Evolutionary conservation across 441 rosid genomes (phyloP).

Genomic region (Metrosideros polymorpha): DNA sequence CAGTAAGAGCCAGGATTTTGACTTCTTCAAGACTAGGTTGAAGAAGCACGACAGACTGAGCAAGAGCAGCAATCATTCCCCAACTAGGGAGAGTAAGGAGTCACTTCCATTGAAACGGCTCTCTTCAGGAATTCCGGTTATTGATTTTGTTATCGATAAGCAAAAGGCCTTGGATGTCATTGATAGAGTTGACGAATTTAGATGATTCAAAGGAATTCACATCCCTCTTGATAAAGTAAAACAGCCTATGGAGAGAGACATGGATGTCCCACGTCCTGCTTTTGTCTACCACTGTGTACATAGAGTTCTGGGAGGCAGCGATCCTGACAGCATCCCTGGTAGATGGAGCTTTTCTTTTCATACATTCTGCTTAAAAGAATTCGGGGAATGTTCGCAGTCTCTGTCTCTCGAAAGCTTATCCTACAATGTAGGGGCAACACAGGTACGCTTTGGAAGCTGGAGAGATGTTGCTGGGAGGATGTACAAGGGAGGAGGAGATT

Average conservation of each 20-base stretch:
- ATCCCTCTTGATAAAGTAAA: not conserved
- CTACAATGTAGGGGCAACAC: not conserved
- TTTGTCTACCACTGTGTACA: not conserved
- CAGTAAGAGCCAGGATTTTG: conserved; percentile 58
- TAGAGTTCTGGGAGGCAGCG: not conserved
- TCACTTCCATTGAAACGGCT: conserved; percentile 23
- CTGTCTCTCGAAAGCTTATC: not conserved
- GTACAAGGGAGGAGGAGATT: not conserved
- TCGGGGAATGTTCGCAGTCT: not conserved
- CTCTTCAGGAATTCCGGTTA: conserved; percentile 32
- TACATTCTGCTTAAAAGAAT: not conserved
- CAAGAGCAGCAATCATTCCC: conserved; percentile 37
- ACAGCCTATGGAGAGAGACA: not conserved
- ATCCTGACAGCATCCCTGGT: not conserved
- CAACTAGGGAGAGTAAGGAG: conserved; percentile 26
- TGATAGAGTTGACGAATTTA: conserved; percentile 38
- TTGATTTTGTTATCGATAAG: conserved; percentile 36
- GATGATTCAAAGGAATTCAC: conserved; percentile 1
- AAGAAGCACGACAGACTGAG: conserved; percentile 41
- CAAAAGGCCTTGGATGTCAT: conserved; percentile 53
- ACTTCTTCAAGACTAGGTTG: conserved; percentile 22
- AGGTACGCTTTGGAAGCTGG: not conserved
- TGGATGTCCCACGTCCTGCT: not conserved
- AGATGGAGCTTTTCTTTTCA: not conserved
- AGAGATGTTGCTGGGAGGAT: not conserved